Conservation (phyloP, 2,329 filamentous ascomycete species). For the Ceratocystiopsis minuta region DNA sequence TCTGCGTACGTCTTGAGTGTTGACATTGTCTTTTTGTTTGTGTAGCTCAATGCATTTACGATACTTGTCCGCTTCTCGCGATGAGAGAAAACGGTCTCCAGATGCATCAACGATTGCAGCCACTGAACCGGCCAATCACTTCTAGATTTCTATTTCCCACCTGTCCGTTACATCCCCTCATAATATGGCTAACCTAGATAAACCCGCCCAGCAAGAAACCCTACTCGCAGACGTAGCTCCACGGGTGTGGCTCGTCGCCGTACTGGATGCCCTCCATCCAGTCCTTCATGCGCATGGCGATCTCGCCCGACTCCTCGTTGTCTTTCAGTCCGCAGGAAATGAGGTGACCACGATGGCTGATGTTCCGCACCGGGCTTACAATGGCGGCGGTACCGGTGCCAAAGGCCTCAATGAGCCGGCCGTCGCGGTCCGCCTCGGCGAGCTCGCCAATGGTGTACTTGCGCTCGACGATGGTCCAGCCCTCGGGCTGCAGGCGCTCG, state of each 20-base stretch:
- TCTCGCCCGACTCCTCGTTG: slow-evolving; percentile 69
- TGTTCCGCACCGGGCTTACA: slow-evolving; percentile 74
- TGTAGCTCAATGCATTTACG: too few relatives aligned
- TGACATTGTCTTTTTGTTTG: too few relatives aligned
- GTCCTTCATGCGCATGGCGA: slow-evolving; percentile 74
- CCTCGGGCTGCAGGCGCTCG: slow-evolving; percentile 65
- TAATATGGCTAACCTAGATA: too few relatives aligned
- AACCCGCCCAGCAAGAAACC: too few relatives aligned
- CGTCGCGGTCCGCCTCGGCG: slow-evolving; percentile 63
- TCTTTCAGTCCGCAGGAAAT: slow-evolving; percentile 71
- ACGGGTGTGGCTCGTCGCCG: slow-evolving; percentile 77
- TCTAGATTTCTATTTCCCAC: too few relatives aligned
- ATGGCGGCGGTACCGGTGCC: slow-evolving; percentile 87
- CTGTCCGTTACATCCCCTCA: too few relatives aligned
- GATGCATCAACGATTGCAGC: too few relatives aligned
- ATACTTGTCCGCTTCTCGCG: too few relatives aligned
- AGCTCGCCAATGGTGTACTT: slow-evolving; percentile 87
- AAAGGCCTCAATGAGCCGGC: slow-evolving; percentile 80
- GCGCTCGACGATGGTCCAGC: slow-evolving; percentile 76
- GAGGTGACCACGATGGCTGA: slow-evolving; percentile 69
- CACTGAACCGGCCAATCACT: too few relatives aligned
- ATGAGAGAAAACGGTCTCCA: too few relatives aligned
- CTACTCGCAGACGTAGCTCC: slow-evolving; percentile 47
- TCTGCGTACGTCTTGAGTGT: too few relatives aligned
- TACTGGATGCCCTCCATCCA: slow-evolving; percentile 97